Evolutionary conservation across 768 basidiomycete genomes (phyloP), one percentile per base, ranked within the genome.

Genomic region (Lentinula detonsa): DNA sequence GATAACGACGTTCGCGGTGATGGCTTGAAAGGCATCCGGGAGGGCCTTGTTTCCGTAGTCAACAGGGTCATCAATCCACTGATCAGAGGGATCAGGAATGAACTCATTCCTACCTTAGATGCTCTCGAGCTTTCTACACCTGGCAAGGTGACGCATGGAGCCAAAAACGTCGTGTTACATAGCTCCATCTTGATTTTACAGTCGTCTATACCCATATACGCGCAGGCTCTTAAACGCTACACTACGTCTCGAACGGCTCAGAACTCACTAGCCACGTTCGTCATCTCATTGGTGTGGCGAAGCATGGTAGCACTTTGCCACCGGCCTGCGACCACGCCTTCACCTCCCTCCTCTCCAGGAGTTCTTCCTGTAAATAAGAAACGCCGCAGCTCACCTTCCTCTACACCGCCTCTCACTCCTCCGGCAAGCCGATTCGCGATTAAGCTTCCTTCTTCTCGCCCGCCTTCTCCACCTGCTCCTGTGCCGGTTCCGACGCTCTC

Each of bases 231-330:
- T 37, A 69, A 73, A 13, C 81, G 84, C 11, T 87, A 85, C 69
- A 83, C 84, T 7, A 70, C 77, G 5, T 79, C 81, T 11, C 71
- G 77, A 11, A 68, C 79, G 8, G 79, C 87, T 0, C 87, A 93
- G 65, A 74, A 82, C 15, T 73, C 79, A 1, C 77, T 92, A 15
- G 88, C 89, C 0, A 83, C 86, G 2, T 80, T 91, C 64, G 78
- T 90, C 63, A 91, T 92, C 65, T 85, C 84, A 16, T 71, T 90
- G 1, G 73, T 90, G 2, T 93, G 91, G 91, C 85, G 83, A 21
- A 85, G 82, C 7, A 76, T 92, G 56, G 84, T 91, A 31, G 87
- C 88, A 21, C 68, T 93, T 34, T 79, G 88, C 10, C 80, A 89
- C 69, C 83, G 91, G n/a, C 74, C 76, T 11, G 72, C 76, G 50